Evolutionary conservation across 768 basidiomycete species (phyloP).

Genomic region (Panaeolus cyanescens): DNA sequence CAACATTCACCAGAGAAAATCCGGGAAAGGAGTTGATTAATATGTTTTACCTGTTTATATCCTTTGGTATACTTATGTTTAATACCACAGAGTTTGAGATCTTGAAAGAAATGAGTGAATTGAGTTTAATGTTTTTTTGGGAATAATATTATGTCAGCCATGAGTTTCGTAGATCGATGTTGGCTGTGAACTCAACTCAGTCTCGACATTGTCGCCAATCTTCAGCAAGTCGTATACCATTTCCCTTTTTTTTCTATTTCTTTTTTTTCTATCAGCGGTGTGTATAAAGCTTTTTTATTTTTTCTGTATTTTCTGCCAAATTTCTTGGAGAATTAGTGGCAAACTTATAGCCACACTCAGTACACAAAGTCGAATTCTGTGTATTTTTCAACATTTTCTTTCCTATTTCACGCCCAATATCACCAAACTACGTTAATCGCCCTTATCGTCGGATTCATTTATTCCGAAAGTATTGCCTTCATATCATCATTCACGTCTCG

Average conservation of each 20-base stretch:
- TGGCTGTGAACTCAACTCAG: not conserved
- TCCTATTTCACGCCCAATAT: conserved; percentile 16
- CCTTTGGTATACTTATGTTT: not conserved
- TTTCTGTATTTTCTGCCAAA: not conserved
- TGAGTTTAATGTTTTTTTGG: not conserved
- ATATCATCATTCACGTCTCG: not conserved
- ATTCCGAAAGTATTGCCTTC: not conserved
- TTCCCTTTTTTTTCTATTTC: not conserved
- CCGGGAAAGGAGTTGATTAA: not conserved
- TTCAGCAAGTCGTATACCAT: not conserved
- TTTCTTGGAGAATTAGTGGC: conserved; percentile 5
- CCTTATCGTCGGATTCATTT: conserved; percentile 10
- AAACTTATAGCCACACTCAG: not conserved
- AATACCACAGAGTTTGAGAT: not conserved
- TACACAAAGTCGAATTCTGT: conserved; percentile 11
- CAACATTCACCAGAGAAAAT: not conserved
- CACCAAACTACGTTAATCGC: conserved; percentile 22
- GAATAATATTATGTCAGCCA: not conserved
- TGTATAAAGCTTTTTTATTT: not conserved
- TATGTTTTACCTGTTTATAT: not conserved
- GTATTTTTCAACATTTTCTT: conserved; percentile 14
- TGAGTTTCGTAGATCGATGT: not conserved
- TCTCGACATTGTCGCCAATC: not conserved
- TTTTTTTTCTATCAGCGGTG: not conserved
- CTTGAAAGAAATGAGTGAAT: too few relatives aligned